phyloP scores from a whole-genome alignment of 2,329 filamentous ascomycete genomes.

The Diatrype stigma region DNA sequence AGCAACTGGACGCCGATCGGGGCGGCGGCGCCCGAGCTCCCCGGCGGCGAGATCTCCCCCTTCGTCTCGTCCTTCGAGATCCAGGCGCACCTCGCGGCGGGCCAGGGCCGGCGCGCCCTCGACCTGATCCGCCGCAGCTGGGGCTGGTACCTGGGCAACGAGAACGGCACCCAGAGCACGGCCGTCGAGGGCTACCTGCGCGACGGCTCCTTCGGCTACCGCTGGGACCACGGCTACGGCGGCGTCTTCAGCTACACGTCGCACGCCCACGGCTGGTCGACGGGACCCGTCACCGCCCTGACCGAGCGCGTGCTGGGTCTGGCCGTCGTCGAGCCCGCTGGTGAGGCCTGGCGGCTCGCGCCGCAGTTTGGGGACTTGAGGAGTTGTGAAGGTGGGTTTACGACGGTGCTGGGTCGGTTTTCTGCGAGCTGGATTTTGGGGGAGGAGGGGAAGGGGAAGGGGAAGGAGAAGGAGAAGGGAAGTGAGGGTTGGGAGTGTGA shows the following conservation, averaged over 20 bases:
- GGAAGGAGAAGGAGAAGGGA: no score
- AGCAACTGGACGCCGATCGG: conserved; percentile 56
- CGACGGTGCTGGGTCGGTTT: conserved; percentile 34
- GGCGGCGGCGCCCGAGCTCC: conserved; percentile 51
- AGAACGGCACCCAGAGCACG: conserved; percentile 54
- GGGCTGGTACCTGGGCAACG: conserved; percentile 57
- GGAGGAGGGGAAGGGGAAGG: conserved; percentile 2
- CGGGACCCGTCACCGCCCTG: conserved; percentile 42
- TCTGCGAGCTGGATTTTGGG: conserved; percentile 25
- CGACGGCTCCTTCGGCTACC: conserved; percentile 55
- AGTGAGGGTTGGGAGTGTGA: no score
- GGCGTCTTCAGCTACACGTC: conserved; percentile 43
- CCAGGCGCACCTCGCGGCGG: conserved; percentile 48
- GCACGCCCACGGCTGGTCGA: conserved; percentile 48
- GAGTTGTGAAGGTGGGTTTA: conserved; percentile 36
- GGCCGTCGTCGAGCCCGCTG: conserved; percentile 30
- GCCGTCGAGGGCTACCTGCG: conserved; percentile 55
- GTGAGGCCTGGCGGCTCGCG: conserved; percentile 32
- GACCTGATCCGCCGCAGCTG: conserved; percentile 52
- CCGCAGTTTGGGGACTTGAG: conserved; percentile 37
- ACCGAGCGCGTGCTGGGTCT: conserved; percentile 41
- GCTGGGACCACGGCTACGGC: conserved; percentile 46
- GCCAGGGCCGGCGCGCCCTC: conserved; percentile 46
- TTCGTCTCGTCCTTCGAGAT: conserved; percentile 58
- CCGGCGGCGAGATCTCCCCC: conserved; percentile 51